phyloP scores from a whole-genome alignment of 345 rosid genomes.

The Pelargonium nanum region DNA sequence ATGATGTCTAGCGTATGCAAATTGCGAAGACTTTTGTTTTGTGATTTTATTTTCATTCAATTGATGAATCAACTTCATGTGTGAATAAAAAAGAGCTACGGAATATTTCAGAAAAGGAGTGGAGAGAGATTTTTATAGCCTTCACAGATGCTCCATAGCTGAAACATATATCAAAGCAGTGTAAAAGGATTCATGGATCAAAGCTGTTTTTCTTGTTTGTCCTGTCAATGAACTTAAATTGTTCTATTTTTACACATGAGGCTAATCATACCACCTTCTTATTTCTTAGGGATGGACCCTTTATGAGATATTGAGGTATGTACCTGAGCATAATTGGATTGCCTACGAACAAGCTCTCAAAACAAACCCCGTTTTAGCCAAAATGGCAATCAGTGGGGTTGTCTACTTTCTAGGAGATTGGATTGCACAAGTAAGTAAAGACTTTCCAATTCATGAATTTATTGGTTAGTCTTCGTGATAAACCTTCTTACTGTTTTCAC shows the following conservation, averaged over 20 bases:
- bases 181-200: too few species aligned
- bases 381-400: constrained; percentile 90
- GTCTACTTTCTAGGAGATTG: constrained; percentile 86
- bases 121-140: background rate
- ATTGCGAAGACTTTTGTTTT: background rate
- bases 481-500: background rate
- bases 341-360: constrained; percentile 87
- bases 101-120: background rate
- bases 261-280: constrained; percentile 4
- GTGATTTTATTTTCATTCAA: background rate
- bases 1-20: too few species aligned
- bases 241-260: background rate
- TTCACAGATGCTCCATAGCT: background rate
- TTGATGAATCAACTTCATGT: background rate
- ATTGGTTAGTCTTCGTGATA: background rate
- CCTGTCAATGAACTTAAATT: background rate
- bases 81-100: background rate
- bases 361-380: constrained; percentile 78
- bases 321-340: constrained; percentile 82
- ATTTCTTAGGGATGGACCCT: constrained; percentile 83
- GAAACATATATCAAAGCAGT: too few species aligned
- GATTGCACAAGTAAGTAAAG: constrained; percentile 74
- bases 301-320: constrained; percentile 69
- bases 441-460: background rate
- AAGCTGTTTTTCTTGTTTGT: background rate